Evolutionary conservation across 192 early-diverging fungal species (phyloP), one percentile per base, ranked within the genome.

Genomic region (Rhizoclosmatium globosum): DNA sequence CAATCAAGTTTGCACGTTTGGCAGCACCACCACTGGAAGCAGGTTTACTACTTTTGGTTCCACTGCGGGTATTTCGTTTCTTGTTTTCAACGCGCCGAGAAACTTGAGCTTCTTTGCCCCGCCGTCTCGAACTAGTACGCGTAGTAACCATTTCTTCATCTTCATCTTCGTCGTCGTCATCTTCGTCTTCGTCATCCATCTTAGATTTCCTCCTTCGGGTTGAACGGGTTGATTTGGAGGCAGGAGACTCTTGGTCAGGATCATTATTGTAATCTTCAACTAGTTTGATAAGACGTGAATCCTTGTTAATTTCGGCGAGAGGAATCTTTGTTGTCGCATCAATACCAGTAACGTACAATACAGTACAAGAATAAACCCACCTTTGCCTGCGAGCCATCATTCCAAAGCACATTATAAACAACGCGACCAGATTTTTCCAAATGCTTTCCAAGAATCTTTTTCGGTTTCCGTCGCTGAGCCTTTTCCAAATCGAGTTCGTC

Each of bases 331-430:
- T 31, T 31, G 31, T 31, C 31, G 31, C 31, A 31, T 31, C 31
- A 31, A 31, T 31, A 31, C 31, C 31, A 31, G 31, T 31, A 31
- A 31, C 31, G 31, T 0, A 31, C 31, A 31, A 31, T 31, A 31
- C 31, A 31, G 31, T 31, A 31, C 31, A 31, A 31, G 31, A 31
- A 31, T 31, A 31, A 71, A 46, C 31, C 4, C 13, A 71, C 69
- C 45, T 11, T 11, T 15, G 69, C n/a, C 39, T 71, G 69, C 38
- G 69, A 71, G 19, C 47, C 45, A 46, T 71, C 69, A 13, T 45
- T 46, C 69, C 69, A 71, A 7, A 48, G 9, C 17, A 71, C 47
- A n/a, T 71, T 47, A 31, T 53, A 71, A 31, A 38, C 50, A 17
- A 56, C 50, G 21, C 50, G 45, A 4, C 69, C 66, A 11, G 4